These are phyloP conservation scores for Globisporangium acanthophoron DNA, from an alignment of 352 stramenopile genomes.

Conservation along the genomic window DNA sequence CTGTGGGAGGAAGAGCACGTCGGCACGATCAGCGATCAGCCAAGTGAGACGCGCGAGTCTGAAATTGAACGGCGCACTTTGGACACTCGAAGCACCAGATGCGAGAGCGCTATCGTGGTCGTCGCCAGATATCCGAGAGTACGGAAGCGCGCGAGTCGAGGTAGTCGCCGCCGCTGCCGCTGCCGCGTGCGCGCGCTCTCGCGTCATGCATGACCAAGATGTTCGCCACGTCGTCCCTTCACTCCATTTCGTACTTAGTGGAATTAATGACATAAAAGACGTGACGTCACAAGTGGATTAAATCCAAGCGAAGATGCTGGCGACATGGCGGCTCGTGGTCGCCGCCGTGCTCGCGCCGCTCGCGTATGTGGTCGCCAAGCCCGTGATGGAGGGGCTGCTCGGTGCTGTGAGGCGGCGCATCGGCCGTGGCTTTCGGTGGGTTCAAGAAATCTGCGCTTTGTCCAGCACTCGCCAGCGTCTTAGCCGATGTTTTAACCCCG, in stretches of 20 bases:
- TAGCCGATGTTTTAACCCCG: neutral
- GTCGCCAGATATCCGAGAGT: neutral
- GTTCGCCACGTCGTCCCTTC: too few relatives aligned
- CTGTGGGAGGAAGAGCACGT: neutral
- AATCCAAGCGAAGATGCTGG: conserved; percentile 20
- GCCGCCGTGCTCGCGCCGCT: conserved; percentile 31
- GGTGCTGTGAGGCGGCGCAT: conserved; percentile 41
- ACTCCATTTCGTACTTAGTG: neutral
- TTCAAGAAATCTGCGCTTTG: neutral
- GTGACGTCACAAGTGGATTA: too few relatives aligned
- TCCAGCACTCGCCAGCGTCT: neutral
- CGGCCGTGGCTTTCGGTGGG: conserved; percentile 57
- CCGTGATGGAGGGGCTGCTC: conserved; percentile 45
- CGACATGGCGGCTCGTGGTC: conserved; percentile 49
- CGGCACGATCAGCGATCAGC: neutral
- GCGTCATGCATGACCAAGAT: too few relatives aligned
- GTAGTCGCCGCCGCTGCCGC: too few relatives aligned
- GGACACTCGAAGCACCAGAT: neutral
- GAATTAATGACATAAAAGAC: too few relatives aligned
- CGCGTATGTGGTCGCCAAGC: conserved; percentile 52
- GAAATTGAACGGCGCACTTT: neutral
- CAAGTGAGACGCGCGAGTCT: neutral
- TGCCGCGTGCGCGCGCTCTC: too few relatives aligned
- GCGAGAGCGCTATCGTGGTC: too few relatives aligned
- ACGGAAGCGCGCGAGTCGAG: too few relatives aligned